Percentiles rank a stretch among this genome's conserved stretches.
phyloP scores from a whole-genome alignment of 2,329 filamentous ascomycete genomes.

The Botrytis sinoallii region DNA sequence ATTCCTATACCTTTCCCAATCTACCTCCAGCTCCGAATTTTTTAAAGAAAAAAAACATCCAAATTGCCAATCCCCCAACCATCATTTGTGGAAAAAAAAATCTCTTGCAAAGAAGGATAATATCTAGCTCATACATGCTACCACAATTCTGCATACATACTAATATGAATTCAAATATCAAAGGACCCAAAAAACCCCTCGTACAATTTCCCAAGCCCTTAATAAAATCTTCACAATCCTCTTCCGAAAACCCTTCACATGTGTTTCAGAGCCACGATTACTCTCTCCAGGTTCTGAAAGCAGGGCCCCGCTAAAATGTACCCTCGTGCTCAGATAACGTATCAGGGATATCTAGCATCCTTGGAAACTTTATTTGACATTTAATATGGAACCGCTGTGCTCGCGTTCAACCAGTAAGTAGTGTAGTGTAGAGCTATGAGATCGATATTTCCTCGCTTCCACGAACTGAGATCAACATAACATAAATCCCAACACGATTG shows the following conservation, averaged over 20 bases:
- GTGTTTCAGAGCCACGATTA: background rate
- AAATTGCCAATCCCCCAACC: background rate
- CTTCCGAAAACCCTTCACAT: background rate
- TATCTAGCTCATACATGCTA: background rate
- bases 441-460: background rate
- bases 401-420: background rate
- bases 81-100: background rate
- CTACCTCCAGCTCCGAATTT: background rate
- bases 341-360: background rate
- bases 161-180: background rate
- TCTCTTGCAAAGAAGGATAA: background rate
- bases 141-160: background rate
- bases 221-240: background rate
- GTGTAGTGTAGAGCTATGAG: background rate
- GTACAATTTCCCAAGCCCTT: background rate
- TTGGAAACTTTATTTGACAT: background rate
- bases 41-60: background rate
- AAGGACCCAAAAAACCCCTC: background rate
- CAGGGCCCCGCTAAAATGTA: background rate
- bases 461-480: background rate
- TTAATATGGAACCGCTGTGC: background rate
- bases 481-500: background rate
- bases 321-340: background rate
- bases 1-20: background rate
- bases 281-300: background rate